phyloP scores from a whole-genome alignment of 768 basidiomycete genomes.

The Leccinum broughii region DNA sequence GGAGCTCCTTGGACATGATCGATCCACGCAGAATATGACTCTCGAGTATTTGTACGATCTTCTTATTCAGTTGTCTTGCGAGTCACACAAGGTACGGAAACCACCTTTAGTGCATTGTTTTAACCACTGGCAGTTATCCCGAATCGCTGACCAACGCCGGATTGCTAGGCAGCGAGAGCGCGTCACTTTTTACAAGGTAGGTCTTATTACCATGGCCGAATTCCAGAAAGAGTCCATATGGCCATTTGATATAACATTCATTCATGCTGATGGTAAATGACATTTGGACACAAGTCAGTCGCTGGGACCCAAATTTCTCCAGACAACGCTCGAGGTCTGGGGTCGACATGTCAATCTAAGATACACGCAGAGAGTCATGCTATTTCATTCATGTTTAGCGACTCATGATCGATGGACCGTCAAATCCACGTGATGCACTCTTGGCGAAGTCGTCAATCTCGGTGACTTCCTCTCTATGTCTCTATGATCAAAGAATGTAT shows the following conservation, averaged over 20 bases:
- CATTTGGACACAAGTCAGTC: neutral
- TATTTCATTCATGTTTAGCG: neutral
- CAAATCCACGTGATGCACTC: neutral
- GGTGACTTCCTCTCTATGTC: neutral
- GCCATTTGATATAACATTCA: neutral
- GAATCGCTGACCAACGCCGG: too few relatives aligned
- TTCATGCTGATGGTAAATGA: neutral
- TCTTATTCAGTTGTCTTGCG: neutral
- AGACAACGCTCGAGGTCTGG: neutral
- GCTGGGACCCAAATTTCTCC: neutral
- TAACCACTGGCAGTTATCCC: too few relatives aligned
- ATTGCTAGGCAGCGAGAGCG: neutral
- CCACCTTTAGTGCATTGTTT: too few relatives aligned
- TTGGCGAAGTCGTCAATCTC: neutral
- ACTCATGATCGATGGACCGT: neutral
- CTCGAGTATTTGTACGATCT: neutral
- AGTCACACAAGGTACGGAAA: too few relatives aligned
- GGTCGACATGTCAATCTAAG: neutral
- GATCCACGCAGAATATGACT: neutral
- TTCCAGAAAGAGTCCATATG: neutral
- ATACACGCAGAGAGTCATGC: neutral
- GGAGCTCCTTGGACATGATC: neutral
- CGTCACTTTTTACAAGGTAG: neutral
- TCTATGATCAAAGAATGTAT: neutral
- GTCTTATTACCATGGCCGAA: neutral